phyloP scores from a whole-genome alignment of 108 stramenopile species.

The Skeletonema menzelii region DNA sequence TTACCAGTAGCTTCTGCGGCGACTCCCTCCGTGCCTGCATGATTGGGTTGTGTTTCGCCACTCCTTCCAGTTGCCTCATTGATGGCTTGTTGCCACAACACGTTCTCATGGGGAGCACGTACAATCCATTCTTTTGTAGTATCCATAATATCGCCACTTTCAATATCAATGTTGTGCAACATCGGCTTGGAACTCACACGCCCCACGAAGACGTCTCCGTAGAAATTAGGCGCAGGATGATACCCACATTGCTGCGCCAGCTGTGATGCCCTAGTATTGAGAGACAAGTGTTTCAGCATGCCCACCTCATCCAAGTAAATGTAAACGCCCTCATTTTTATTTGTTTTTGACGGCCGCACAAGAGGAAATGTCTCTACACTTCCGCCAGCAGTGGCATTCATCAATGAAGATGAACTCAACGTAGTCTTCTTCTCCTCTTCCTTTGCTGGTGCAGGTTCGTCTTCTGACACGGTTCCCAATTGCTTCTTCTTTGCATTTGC shows the following conservation, averaged over 20 bases:
- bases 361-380: slow-evolving; percentile 79
- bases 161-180: slow-evolving; percentile 55
- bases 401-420: slow-evolving; percentile 12
- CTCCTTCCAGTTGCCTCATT: slow-evolving; percentile 59
- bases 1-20: slow-evolving; percentile 41
- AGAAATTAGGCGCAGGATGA: slow-evolving; percentile 81
- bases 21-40: slow-evolving; percentile 70
- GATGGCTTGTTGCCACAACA: slow-evolving; percentile 58
- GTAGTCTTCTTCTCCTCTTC: not conserved
- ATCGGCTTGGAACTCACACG: slow-evolving; percentile 40
- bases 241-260: slow-evolving; percentile 63
- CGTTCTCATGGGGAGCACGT: slow-evolving; percentile 65
- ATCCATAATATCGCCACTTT: slow-evolving; percentile 48
- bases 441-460: not conserved
- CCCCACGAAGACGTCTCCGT: slow-evolving; percentile 84
- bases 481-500: not conserved
- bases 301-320: slow-evolving; percentile 88
- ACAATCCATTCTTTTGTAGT: slow-evolving; percentile 66
- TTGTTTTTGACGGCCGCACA: slow-evolving; percentile 68
- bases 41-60: slow-evolving; percentile 40
- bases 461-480: slow-evolving; percentile 28
- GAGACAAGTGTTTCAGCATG: slow-evolving; percentile 72
- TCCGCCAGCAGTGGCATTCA: slow-evolving; percentile 60
- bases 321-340: slow-evolving; percentile 61
- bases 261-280: slow-evolving; percentile 57